phyloP scores from a whole-genome alignment of 2,329 filamentous ascomycete species.

The Aspergillus aculeatinus region DNA sequence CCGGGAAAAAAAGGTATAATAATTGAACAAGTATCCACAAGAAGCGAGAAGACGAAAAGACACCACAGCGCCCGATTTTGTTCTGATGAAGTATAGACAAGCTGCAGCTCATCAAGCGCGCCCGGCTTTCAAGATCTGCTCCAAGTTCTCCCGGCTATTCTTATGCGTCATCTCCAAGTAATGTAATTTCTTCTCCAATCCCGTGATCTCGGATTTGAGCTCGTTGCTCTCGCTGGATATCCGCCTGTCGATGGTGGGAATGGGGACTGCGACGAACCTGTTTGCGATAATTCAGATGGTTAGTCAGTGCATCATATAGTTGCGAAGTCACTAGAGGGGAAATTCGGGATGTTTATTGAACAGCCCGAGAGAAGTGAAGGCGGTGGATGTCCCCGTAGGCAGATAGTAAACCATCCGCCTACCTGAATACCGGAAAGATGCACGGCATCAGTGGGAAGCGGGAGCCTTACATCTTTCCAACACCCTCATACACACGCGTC shows the following conservation, averaged over 20 bases:
- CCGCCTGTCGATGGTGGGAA: constrained; percentile 70
- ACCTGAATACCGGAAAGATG: no score
- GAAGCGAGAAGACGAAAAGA: background rate
- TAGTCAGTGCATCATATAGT: no score
- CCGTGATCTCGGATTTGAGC: constrained; percentile 73
- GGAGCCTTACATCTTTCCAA: constrained; percentile 87
- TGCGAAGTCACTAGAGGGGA: background rate
- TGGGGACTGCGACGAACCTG: constrained; percentile 85
- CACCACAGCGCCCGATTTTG: background rate
- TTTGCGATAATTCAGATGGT: background rate
- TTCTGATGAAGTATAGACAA: background rate
- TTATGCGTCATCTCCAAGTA: constrained; percentile 94
- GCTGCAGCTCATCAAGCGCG: constrained; percentile 28
- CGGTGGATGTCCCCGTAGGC: background rate
- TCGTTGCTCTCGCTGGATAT: constrained; percentile 72
- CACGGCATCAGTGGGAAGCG: background rate
- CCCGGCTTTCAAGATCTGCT: constrained; percentile 72
- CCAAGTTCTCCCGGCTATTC: constrained; percentile 88
- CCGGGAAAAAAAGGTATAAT: background rate
- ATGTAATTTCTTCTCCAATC: constrained; percentile 81
- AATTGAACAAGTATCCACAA: background rate
- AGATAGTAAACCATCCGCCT: background rate
- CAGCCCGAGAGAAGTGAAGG: background rate
- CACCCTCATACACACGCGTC: constrained; percentile 86
- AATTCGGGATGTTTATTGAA: background rate